A percentile compares a stretch with the other conserved stretches of the same genome.
phyloP scores from a whole-genome alignment of 495 filamentous ascomycete genomes.

The Bacidia gigantensis region DNA sequence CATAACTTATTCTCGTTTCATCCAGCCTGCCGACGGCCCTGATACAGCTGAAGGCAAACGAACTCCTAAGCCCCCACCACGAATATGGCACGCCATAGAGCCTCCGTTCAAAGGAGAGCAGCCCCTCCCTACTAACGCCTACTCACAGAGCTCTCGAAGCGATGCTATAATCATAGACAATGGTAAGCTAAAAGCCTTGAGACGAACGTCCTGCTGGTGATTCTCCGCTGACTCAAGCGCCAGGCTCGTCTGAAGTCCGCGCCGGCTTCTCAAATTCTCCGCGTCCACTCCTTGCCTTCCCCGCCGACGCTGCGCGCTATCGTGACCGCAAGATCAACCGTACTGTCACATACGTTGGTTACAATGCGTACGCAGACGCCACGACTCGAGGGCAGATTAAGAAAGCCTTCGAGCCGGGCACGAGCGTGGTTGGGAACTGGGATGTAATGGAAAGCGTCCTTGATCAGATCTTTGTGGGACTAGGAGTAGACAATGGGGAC shows the following conservation, averaged over 20 bases:
- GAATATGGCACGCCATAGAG: conserved; percentile 47
- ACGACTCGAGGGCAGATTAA: conserved; percentile 81
- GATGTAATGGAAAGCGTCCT: conserved; percentile 88
- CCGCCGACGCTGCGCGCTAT: conserved; percentile 86
- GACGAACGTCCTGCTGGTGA: neutral
- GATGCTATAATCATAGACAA: conserved; percentile 96
- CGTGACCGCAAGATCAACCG: conserved; percentile 82
- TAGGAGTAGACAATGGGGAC: conserved; percentile 63
- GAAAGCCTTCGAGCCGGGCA: conserved; percentile 80
- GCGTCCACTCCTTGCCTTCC: conserved; percentile 60
- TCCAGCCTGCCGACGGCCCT: conserved; percentile 25
- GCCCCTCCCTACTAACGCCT: conserved; percentile 52
- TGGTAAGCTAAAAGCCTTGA: conserved; percentile 39
- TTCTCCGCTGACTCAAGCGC: neutral
- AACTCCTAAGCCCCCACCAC: conserved; percentile 35
- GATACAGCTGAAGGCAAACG: conserved; percentile 25
- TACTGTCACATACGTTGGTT: conserved; percentile 79
- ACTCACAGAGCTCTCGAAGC: conserved; percentile 42
- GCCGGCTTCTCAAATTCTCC: conserved; percentile 91
- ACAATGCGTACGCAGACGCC: conserved; percentile 85
- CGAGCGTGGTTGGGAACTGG: conserved; percentile 89
- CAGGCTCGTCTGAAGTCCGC: conserved; percentile 76
- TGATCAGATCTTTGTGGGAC: conserved; percentile 83
- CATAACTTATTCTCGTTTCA: conserved; percentile 32
- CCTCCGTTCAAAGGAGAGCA: conserved; percentile 64